Base-by-base conservation (phyloP, 2,329 filamentous ascomycete genomes). In the Phialophora tarda region DNA sequence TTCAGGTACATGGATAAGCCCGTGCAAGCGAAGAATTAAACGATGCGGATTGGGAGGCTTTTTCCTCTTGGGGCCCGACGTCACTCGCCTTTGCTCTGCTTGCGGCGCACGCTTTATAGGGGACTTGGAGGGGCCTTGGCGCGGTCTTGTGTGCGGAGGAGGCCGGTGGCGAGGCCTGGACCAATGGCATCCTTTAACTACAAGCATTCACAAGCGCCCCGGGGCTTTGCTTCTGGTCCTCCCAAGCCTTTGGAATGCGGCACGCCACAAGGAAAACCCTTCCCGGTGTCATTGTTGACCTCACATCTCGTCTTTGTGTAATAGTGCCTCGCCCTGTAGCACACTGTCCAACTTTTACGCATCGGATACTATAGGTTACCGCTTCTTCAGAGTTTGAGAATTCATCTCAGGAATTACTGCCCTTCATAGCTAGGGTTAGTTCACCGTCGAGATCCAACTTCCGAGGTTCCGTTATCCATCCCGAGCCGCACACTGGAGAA, bases 101-200 rank as follows among this genome's bases (percentile, higher is more conserved):
- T 44, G 38, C 38, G 38, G 38, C 34, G 34, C 12, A 17, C 2
- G 34, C 14, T 38, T 2, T 14, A 4, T 8, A 41, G 38, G 38
- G 38, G 38, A 1, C 14, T 41, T 8, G n/a, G 38, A 8, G 38
- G 38, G 48, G 48, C 10, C 8, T 17, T 21, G 48, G 23, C 26
- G 23, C 26, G 0, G 21, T 21, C 4, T 7, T 53, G 23, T 23
- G 48, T 24, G 48, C 48, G 48, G 48, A 24, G 23, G 23, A 53
- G 21, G 48, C 48, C 48, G 23, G 26, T 26, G 8, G 21, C 28
- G 53, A 32, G 4, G 28, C 53, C 28, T 55, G 28, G 17, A n/a
- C 53, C 53, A 55, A 55, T 55, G n/a, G 53, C 53, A 11, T 34
- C n/a, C 26, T 55, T 55, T 30, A 55, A 28, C 12, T n/a, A 14